Base-by-base conservation (phyloP, 257 asterid genomes). In the Solanum etuberosum region DNA sequence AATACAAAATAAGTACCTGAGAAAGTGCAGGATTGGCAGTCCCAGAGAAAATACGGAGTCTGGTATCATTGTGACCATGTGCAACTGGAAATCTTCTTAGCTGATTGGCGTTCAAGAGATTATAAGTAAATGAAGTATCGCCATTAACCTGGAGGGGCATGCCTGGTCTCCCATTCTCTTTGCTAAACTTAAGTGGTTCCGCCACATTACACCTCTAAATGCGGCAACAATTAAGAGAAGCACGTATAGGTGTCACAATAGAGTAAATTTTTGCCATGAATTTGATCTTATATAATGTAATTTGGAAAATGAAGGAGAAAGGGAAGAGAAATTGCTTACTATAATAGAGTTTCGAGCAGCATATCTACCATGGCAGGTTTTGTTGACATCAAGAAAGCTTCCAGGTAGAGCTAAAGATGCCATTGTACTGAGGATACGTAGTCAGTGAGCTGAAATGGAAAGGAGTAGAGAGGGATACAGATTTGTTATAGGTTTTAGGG, bases 21-120 rank as follows among this genome's bases (percentile, higher is more conserved):
- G 99, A 91, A 31, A 96, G 94, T 31, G 94, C 86, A 85, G 96
- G 95, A 91, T 96, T 96, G 42, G 99, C 98, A 15, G 98, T 93
- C 80, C 98, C 98, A 27, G 99, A 94, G 93, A 96, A 96, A 85
- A 96, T 93, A 59, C 94, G 91, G 76, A 96, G 95, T 71, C 98
- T 94, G 15, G 94, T 95, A 40, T 92, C 97, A 87, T 46, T 87
- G 25, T 86, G 89, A 86, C 67, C 83, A n/a, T 86, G 90, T 35
- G 81, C 89, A 82, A 68, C 84, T 29, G 91, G 86, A 68, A 90
- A 83, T 78, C 90, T 82, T 87, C 86, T 91, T 51, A 89, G 48
- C 11, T 89, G 94, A 68, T 83, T 90, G 74, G 95, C 89, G 74
- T 93, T 86, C 88, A 91, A 40, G 89, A 95, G 89, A 90, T 92